Percentiles rank a stretch among this genome's conserved stretches.
These are phyloP conservation scores for Sporothrix sp. DNA, from an alignment of 2,329 filamentous ascomycete species.

Conservation along the genomic window DNA sequence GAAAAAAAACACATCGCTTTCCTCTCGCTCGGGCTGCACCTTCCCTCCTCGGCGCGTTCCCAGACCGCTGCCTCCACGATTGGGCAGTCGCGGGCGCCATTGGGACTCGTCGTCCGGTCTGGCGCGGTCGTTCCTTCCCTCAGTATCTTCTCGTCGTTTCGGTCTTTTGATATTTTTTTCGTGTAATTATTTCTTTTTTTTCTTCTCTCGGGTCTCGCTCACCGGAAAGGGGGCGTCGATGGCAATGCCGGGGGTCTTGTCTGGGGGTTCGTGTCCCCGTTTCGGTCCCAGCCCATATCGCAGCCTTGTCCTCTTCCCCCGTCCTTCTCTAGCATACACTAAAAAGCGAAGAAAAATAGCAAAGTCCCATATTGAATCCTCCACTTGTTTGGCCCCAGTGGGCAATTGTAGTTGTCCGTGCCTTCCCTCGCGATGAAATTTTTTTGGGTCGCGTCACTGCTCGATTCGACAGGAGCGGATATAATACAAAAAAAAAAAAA, in stretches of 20 bases:
- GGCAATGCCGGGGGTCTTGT: neutral
- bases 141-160: too few species aligned
- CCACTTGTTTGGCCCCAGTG: neutral
- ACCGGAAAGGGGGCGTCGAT: too few species aligned
- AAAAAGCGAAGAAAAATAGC: neutral
- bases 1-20: neutral
- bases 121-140: too few species aligned
- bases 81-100: neutral
- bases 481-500: conserved; percentile 2
- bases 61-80: too few species aligned
- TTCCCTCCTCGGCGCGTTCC: neutral
- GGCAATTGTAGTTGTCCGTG: too few species aligned
- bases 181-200: neutral
- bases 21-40: neutral
- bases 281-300: neutral
- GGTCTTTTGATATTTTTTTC: too few species aligned
- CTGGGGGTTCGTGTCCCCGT: too few species aligned
- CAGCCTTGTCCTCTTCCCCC: neutral
- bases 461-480: neutral
- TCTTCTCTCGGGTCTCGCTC: too few species aligned
- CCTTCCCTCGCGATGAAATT: neutral
- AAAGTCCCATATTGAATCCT: neutral
- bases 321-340: neutral
- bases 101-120: neutral
- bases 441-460: neutral